Percentiles rank a stretch among this genome's conserved stretches.
phyloP scores from a whole-genome alignment of 495 filamentous ascomycete species.

The Beverwykella pulmonaria region DNA sequence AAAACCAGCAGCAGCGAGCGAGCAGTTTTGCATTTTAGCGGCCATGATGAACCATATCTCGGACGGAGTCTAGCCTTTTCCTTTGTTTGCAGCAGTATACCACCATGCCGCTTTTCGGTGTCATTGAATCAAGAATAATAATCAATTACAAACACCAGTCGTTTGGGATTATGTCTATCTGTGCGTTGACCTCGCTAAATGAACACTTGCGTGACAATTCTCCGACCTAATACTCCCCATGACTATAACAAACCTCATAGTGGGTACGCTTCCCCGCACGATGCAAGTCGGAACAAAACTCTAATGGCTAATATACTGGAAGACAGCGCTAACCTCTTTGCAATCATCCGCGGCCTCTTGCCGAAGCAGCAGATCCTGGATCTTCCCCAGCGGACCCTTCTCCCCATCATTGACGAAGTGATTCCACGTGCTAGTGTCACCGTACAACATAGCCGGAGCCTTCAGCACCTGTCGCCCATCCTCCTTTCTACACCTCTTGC shows the following conservation, averaged over 20 bases:
- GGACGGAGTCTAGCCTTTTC: neutral
- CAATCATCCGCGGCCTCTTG: slow-evolving; percentile 72
- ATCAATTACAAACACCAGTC: neutral
- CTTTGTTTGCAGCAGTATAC: neutral
- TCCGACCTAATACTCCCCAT: neutral
- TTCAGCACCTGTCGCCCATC: slow-evolving; percentile 83
- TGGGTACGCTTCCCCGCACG: neutral
- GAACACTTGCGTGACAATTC: neutral
- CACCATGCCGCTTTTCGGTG: neutral
- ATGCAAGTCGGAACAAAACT: neutral
- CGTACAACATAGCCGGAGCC: slow-evolving; percentile 91
- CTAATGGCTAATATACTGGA: slow-evolving; percentile 97
- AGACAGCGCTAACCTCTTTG: slow-evolving; percentile 84
- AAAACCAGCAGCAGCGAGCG: neutral
- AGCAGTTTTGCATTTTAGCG: neutral
- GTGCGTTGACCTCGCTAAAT: neutral
- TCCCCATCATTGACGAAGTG: slow-evolving; percentile 83
- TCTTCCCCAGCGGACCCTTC: slow-evolving; percentile 67
- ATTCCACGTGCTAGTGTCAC: slow-evolving; percentile 98
- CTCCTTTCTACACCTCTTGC: slow-evolving; percentile 84
- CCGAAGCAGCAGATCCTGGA: slow-evolving; percentile 88
- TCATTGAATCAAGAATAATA: neutral
- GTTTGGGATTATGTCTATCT: neutral
- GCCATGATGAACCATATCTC: neutral
- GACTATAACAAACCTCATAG: neutral